Conservation (phyloP, 257 asterid genomes). For the Nicotiana benthamiana region DNA sequence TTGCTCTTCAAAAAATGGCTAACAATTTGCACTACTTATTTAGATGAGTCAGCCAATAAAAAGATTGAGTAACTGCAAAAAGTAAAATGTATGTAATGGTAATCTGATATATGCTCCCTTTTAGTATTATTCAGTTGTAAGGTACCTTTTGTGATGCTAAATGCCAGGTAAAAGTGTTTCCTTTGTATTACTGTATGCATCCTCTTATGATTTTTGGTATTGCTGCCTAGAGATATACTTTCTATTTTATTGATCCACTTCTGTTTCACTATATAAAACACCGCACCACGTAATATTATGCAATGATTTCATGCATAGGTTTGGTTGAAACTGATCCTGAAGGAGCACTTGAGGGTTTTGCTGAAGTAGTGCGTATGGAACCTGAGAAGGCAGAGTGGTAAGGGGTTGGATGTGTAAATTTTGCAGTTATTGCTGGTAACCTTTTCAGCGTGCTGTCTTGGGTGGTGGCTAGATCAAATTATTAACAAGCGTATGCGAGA, state of each 20-base stretch:
- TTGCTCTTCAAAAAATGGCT: too few species aligned
- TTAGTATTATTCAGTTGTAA: too few species aligned
- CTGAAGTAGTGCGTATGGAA: slow-evolving; percentile 88
- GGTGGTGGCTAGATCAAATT: too few species aligned
- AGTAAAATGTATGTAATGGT: too few species aligned
- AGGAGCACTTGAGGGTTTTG: slow-evolving; percentile 87
- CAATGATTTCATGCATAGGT: slow-evolving; percentile 31
- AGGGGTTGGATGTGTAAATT: not conserved
- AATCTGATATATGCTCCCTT: too few species aligned
- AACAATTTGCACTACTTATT: too few species aligned
- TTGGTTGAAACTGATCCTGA: slow-evolving; percentile 85
- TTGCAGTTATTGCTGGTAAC: not conserved
- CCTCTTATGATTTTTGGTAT: not conserved
- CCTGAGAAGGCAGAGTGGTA: slow-evolving; percentile 95
- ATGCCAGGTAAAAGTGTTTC: not conserved
- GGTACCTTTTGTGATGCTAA: too few species aligned
- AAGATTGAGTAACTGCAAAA: too few species aligned
- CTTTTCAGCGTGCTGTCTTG: too few species aligned
- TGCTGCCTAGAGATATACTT: not conserved
- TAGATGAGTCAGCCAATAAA: too few species aligned
- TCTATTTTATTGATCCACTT: not conserved
- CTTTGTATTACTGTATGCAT: not conserved
- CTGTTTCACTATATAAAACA: not conserved
- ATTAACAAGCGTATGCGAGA: too few species aligned
- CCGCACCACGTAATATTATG: not conserved